These are phyloP conservation scores for Euphrasia confusa DNA, from an alignment of 257 asterid genomes.

Conservation along the genomic window DNA sequence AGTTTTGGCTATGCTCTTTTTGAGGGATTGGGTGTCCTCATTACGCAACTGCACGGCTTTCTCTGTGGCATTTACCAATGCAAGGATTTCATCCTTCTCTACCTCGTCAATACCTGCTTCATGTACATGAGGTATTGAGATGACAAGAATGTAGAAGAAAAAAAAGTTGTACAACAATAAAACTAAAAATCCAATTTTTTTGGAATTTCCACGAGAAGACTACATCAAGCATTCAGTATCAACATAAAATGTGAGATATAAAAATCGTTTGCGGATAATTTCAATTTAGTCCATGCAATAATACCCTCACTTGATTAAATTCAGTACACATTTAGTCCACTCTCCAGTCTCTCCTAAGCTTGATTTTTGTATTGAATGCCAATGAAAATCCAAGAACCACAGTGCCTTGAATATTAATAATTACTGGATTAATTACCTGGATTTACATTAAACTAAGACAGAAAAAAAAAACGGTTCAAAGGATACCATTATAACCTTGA, in stretches of 20 bases:
- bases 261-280: not conserved
- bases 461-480: not conserved
- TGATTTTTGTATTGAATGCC: too few relatives aligned
- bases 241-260: not conserved
- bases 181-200: not conserved
- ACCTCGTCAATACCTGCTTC: constrained; percentile 40
- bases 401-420: not conserved
- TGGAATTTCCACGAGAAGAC: not conserved
- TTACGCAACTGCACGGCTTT: constrained; percentile 71
- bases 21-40: constrained; percentile 30
- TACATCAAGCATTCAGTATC: not conserved
- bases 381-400: not conserved
- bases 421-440: not conserved
- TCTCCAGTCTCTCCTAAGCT: too few relatives aligned
- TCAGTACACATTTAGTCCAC: too few relatives aligned
- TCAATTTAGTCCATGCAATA: not conserved
- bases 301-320: too few relatives aligned
- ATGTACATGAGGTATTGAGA: not conserved
- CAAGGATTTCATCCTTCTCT: constrained; percentile 56
- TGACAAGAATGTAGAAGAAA: not conserved
- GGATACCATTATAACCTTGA: not conserved
- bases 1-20: constrained; percentile 45
- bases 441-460: not conserved
- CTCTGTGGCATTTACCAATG: constrained; percentile 64
- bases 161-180: not conserved